Evolutionary conservation across 768 basidiomycete genomes (phyloP).

Genomic region (Dentipellis fragilis): DNA sequence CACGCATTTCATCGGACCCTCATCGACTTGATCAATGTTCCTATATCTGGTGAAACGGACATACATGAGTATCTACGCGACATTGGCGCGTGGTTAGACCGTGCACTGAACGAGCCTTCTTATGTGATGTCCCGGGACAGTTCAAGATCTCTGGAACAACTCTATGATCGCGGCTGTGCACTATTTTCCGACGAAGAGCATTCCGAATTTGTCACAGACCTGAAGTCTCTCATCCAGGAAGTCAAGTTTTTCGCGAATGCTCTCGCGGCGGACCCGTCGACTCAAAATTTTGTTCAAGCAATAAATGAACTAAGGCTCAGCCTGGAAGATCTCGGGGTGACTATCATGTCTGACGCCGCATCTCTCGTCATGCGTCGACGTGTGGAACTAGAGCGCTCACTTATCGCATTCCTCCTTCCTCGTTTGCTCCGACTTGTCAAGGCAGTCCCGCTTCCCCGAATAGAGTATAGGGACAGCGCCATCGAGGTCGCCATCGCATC

Average conservation of each 20-base stretch:
- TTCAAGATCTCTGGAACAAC: background rate
- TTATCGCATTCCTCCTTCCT: slow-evolving; percentile 17
- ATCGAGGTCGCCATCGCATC: slow-evolving; percentile 18
- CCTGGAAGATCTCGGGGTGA: background rate
- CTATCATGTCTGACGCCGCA: background rate
- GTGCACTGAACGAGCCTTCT: slow-evolving; percentile 10
- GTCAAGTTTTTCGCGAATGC: slow-evolving; percentile 9
- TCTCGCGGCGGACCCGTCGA: slow-evolving; percentile 12
- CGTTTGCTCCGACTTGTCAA: slow-evolving; percentile 14
- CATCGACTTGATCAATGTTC: background rate
- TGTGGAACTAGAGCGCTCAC: slow-evolving; percentile 6
- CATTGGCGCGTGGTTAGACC: slow-evolving; percentile 14
- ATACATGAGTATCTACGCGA: slow-evolving; percentile 1
- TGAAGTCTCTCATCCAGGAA: slow-evolving; percentile 10
- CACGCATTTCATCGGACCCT: background rate
- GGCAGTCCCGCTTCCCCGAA: slow-evolving; percentile 19
- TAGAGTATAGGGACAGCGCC: slow-evolving; percentile 13
- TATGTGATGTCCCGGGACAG: slow-evolving; percentile 13
- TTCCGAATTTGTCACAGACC: slow-evolving; percentile 6
- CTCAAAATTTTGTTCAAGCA: slow-evolving; percentile 9
- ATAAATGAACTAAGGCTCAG: slow-evolving; percentile 6
- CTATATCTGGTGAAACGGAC: background rate
- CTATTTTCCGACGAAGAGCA: slow-evolving; percentile 4
- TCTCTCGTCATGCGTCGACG: slow-evolving; percentile 4
- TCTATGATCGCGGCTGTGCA: slow-evolving; percentile 13